A percentile compares a stretch with the other conserved stretches of the same genome.
Evolutionary conservation across 768 basidiomycete genomes (phyloP).

Genomic region (Macrolepiota dolichaula): DNA sequence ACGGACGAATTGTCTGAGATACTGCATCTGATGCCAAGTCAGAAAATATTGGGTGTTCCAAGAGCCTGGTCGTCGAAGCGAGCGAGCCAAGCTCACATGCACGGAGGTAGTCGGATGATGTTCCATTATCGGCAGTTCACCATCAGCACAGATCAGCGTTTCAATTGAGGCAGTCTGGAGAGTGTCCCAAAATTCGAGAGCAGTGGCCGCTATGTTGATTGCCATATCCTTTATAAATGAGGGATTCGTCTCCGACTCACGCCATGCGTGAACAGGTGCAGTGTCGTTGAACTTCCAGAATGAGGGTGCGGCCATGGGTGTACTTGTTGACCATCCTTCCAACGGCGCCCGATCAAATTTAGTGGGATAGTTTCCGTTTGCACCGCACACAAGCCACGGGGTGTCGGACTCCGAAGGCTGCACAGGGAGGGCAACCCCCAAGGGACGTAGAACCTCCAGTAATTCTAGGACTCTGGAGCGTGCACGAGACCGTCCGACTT

Average conservation of each 20-base stretch:
- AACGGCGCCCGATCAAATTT: constrained; percentile 41
- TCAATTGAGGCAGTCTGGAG: constrained; percentile 47
- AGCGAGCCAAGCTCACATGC: constrained; percentile 33
- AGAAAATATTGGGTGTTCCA: constrained; percentile 64
- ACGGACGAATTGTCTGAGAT: constrained; percentile 52
- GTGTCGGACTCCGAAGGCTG: constrained; percentile 34
- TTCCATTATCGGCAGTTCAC: constrained; percentile 2
- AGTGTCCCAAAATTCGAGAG: constrained; percentile 53
- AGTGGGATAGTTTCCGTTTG: constrained; percentile 39
- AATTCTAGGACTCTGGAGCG: constrained; percentile 60
- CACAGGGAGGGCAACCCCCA: constrained; percentile 63
- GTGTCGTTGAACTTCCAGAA: constrained; percentile 62
- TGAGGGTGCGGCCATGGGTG: constrained; percentile 44
- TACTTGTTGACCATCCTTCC: constrained; percentile 42
- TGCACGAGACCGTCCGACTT: constrained; percentile 56
- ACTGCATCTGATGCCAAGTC: constrained; percentile 66
- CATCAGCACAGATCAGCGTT: constrained; percentile 19
- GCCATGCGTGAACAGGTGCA: constrained; percentile 63
- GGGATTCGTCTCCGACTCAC: constrained; percentile 43
- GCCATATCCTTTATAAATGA: constrained; percentile 53
- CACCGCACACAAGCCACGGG: constrained; percentile 45
- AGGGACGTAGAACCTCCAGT: constrained; percentile 51
- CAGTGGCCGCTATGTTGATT: constrained; percentile 35
- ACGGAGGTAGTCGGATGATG: constrained; percentile 15
- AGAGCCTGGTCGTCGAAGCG: constrained; percentile 54